Base-by-base conservation (phyloP, 2,329 filamentous ascomycete species). In the Clarireedia homoeocarpa region DNA sequence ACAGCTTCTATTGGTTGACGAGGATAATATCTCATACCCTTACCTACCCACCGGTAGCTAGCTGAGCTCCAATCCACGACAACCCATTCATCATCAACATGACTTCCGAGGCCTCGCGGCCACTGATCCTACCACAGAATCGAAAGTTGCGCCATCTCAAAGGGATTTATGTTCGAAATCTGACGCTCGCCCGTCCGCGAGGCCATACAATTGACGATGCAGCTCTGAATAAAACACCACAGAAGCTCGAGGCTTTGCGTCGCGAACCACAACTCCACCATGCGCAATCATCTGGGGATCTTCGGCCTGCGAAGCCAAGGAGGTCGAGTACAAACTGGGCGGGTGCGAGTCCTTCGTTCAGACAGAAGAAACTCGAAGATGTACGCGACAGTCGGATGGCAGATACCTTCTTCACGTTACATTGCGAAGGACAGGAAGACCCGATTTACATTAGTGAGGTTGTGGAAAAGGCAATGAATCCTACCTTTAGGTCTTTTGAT, bases 371-470 rank as follows among this genome's bases (percentile, higher is more conserved):
- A 68, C 74, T 96, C 44, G 88, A 94, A 70, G 79, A 85, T 62
- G 80, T 89, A 6, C 82, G 88, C 27, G 82, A 84, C 52, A 81
- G 78, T 63, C 79, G 83, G 51, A 84, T 94, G 72, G 89, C 86
- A n/a, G 88, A 96, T 72, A 84, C 86, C 15, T 96, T 95, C 77
- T 94, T 95, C 71, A 88, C 89, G 2, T 69, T 96, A 51, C 91
- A 96, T 70, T 81, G 85, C 47, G 74, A 81, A 1, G 80, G 74
- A 3, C 72, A 83, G 51, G 72, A 78, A 48, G 85, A 89, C 15
- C 91, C 92, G 0, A 74, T 96, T n/a, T 96, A 96, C 70, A 82
- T 96, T 65, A 96, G 91, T 67, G 92, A 97, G 72, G 77, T 87
- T 23, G 81, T 85, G 27, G 81, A 87, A 63, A 83, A 84, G 66